Evolutionary conservation across 2,329 filamentous ascomycete genomes (phyloP), one percentile per base, ranked within the genome.

Genomic region (Alternaria ethzedia): DNA sequence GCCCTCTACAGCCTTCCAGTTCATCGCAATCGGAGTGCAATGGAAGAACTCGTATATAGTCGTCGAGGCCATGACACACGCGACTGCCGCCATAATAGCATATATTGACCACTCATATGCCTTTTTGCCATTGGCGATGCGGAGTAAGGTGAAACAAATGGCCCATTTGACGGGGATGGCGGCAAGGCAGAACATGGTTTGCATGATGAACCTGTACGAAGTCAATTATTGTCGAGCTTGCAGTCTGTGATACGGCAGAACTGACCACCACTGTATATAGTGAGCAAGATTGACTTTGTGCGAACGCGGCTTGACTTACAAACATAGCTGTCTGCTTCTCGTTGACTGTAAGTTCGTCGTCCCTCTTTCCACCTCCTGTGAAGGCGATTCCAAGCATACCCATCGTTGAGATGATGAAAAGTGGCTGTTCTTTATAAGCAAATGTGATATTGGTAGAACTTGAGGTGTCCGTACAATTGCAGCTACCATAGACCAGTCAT

Each of bases 141-240:
- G 75, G 23, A 77, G 72, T n/a, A 79, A 63, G 59, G 75, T 78
- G 54, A 78, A 74, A 11, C 74, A 72, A 47, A 79, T 78, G 52
- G 72, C 73, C 57, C 78, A 70, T 63, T 79, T 79, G 59, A 78
- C 71, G 4, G 75, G 65, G 23, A 65, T 67, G 3, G 65, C 57
- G 3, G 65, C 62, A 17, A 65, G 45, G 20, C 62, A 63, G 25
- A 52, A 65, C 65, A 67, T 67, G 3, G 65, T 67, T 54, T 67
- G 62, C 65, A 67, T 67, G 25, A 65, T 63, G 49, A 67, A 41
- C 36, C 36, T 41, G 9, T 41, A 3, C 15, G 36, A 11, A n/a
- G 36, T 41, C 36, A 41, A 41, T 10, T 6, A 41, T 3, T 41
- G 36, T 41, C 36, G 36, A 41, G 36, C 36, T 41, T 41, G 36